Conservation (phyloP, 805 yeast genomes). For the Hanseniaspora valbyensis region DNA sequence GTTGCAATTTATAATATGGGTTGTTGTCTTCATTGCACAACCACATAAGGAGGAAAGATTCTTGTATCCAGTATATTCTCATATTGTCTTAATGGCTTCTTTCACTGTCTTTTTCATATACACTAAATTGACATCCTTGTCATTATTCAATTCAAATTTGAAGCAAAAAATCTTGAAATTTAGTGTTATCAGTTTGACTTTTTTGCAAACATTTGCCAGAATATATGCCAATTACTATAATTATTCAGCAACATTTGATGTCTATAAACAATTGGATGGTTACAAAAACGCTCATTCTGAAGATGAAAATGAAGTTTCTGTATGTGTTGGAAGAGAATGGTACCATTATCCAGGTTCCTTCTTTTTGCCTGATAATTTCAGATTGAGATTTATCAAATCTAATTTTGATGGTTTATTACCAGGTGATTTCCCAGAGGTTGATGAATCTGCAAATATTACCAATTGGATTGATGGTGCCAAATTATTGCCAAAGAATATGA, state of each 20-base stretch:
- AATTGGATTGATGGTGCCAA: constrained; percentile 32
- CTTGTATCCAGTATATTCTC: constrained; percentile 71
- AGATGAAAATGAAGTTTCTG: constrained; percentile 32
- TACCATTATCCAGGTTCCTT: constrained; percentile 83
- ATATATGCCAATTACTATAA: constrained; percentile 50
- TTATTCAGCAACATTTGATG: constrained; percentile 61
- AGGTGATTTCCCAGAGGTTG: constrained; percentile 59
- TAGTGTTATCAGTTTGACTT: not conserved
- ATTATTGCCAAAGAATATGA: constrained; percentile 52
- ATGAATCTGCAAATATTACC: constrained; percentile 18
- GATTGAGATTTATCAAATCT: constrained; percentile 58
- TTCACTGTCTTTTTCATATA: constrained; percentile 29
- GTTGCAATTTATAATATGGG: constrained; percentile 43
- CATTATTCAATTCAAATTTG: not conserved
- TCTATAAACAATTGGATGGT: constrained; percentile 34
- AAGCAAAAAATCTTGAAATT: constrained; percentile 15
- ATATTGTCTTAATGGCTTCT: constrained; percentile 54
- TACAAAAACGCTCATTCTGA: constrained; percentile 1
- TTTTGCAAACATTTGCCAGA: constrained; percentile 37
- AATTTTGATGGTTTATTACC: constrained; percentile 85
- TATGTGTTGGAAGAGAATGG: constrained; percentile 95
- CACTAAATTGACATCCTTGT: constrained; percentile 14
- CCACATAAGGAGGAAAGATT: constrained; percentile 94
- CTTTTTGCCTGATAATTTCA: constrained; percentile 52
- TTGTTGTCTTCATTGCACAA: constrained; percentile 51